Evolutionary conservation across 2,329 filamentous ascomycete genomes (phyloP).

Genomic region (Sporothrix protearum): DNA sequence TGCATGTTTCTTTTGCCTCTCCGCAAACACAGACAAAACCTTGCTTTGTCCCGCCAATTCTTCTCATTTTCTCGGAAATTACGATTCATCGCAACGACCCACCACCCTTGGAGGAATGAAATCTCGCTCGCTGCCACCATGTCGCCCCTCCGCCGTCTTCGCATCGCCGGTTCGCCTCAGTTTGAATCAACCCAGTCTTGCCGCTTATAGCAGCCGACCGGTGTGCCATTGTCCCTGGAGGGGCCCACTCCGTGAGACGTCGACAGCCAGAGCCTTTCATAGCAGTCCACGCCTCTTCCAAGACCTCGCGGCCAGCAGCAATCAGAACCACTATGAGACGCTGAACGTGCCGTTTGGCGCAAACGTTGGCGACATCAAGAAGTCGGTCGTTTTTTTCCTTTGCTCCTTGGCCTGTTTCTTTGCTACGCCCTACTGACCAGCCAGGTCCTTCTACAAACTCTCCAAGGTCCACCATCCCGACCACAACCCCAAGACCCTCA

Average conservation of each 20-base stretch:
- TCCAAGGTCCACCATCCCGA: constrained; percentile 93
- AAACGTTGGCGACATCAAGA: constrained; percentile 76
- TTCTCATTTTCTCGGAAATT: no score
- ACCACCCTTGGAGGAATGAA: constrained; percentile 60
- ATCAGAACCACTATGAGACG: constrained; percentile 73
- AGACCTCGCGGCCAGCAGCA: constrained; percentile 31
- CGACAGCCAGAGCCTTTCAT: constrained; percentile 30
- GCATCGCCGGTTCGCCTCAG: constrained; percentile 22
- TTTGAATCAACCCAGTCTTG: constrained; percentile 5
- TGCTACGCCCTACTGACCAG: background rate
- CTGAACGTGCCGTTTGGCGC: constrained; percentile 70
- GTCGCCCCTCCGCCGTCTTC: constrained; percentile 34
- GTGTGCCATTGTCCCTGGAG: constrained; percentile 7
- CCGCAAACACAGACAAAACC: no score
- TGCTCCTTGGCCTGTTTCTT: background rate
- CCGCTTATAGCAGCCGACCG: constrained; percentile 4
- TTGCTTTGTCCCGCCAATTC: no score
- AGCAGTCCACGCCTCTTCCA: constrained; percentile 31
- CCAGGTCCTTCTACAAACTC: constrained; percentile 77
- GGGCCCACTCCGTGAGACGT: background rate
- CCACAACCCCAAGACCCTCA: constrained; percentile 72
- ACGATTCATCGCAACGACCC: background rate
- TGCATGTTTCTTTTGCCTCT: background rate
- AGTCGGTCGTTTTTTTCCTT: constrained; percentile 44
- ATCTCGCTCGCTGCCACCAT: constrained; percentile 39